Percentiles rank a stretch among this genome's conserved stretches.
phyloP scores from a whole-genome alignment of 345 rosid species.

The Populus tremula region DNA sequence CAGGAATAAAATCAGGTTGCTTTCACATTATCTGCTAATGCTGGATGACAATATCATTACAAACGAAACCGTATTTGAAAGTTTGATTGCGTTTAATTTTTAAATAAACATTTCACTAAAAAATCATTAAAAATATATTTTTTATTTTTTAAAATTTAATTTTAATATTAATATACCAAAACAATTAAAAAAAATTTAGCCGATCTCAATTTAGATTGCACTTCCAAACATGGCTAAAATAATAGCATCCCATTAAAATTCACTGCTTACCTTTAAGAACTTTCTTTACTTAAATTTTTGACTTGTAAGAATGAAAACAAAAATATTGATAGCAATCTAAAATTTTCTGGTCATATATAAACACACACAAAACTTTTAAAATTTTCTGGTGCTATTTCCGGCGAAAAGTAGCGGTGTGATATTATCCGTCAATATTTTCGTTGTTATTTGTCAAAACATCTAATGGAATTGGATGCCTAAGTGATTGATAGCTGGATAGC shows the following conservation, averaged over 20 bases:
- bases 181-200: no score
- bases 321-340: not conserved
- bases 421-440: no score
- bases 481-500: not conserved
- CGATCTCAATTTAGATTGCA: no score
- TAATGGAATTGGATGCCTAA: slow-evolving; percentile 18
- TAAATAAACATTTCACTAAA: no score
- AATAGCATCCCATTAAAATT: not conserved
- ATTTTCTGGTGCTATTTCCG: not conserved
- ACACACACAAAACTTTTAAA: no score
- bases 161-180: no score
- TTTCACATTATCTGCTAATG: not conserved
- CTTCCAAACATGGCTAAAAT: no score
- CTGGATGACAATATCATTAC: not conserved
- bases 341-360: not conserved
- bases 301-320: not conserved
- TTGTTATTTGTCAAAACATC: not conserved
- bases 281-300: not conserved
- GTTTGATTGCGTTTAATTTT: no score
- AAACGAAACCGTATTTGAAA: no score
- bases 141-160: no score
- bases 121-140: no score
- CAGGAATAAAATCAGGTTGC: not conserved
- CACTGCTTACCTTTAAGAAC: not conserved
- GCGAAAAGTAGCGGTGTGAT: no score